Percentiles rank a stretch among this genome's conserved stretches.
Conservation (phyloP, 106 monocot genomes). For the Apostasia shenzhenica region DNA sequence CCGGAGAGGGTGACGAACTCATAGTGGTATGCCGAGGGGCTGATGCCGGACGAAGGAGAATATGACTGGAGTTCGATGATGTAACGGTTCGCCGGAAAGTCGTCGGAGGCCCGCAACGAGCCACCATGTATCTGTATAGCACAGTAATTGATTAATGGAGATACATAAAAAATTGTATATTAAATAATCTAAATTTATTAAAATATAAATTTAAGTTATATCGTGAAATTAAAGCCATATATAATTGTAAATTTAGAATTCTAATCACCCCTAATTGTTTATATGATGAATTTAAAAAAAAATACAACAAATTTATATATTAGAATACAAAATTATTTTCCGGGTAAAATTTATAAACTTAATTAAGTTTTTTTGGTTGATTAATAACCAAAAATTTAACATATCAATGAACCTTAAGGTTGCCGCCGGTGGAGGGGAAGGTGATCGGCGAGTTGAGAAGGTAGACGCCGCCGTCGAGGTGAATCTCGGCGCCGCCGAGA, state of each 20-base stretch:
- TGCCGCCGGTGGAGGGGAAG: constrained; percentile 41
- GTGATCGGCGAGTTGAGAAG: constrained; percentile 40
- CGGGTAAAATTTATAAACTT: no score
- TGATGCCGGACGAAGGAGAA: not conserved
- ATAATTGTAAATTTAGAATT: no score
- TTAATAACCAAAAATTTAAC: not conserved
- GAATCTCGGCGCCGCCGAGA: constrained; percentile 54
- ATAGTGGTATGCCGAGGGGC: constrained; percentile 15
- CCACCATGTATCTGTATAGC: constrained; percentile 42
- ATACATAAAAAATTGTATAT: not conserved
- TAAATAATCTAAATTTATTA: no score
- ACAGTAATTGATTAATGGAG: not conserved
- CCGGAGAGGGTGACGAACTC: constrained; percentile 61
- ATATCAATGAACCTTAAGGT: constrained; percentile 30
- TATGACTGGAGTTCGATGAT: constrained; percentile 45
- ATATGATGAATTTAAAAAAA: no score
- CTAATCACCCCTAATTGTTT: no score
- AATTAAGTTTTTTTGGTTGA: not conserved
- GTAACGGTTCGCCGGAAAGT: constrained; percentile 27
- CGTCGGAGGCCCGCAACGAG: constrained; percentile 28
- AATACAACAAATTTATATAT: no score
- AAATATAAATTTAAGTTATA: no score
- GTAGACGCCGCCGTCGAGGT: constrained; percentile 62
- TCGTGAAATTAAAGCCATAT: no score
- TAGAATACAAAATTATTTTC: no score